These are phyloP conservation scores for Aechmea fasciata DNA, from an alignment of 176 grass and related monocot species.

Conservation along the genomic window DNA sequence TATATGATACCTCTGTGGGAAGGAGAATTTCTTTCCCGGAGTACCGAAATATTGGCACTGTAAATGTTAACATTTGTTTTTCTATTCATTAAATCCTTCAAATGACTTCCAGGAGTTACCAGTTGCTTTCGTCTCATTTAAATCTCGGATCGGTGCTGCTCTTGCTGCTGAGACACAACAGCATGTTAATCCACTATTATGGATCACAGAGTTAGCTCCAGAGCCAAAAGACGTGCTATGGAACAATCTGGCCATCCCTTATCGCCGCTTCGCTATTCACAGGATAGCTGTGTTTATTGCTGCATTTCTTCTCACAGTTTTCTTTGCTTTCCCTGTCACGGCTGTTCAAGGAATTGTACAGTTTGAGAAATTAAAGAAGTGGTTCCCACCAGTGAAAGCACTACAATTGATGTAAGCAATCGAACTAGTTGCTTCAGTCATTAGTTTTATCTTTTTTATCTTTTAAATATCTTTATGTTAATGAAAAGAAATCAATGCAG, in stretches of 20 bases:
- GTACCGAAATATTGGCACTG: no score
- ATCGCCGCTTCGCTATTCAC: conserved; percentile 34
- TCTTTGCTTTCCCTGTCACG: conserved; percentile 80
- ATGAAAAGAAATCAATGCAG: background rate
- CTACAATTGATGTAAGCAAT: conserved; percentile 67
- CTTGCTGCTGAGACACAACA: conserved; percentile 64
- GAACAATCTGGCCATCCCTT: conserved; percentile 57
- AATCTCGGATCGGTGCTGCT: conserved; percentile 55
- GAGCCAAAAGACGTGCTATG: conserved; percentile 69
- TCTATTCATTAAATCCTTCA: background rate
- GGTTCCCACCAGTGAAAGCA: conserved; percentile 75
- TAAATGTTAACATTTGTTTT: no score
- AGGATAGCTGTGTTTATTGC: conserved; percentile 42
- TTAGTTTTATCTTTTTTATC: background rate
- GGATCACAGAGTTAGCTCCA: conserved; percentile 58
- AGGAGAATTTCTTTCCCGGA: no score
- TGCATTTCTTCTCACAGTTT: conserved; percentile 54
- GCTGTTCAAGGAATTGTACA: conserved; percentile 86
- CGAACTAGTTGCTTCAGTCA: background rate
- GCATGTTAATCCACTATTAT: conserved; percentile 50
- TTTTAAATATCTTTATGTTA: background rate
- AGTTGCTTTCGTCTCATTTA: conserved; percentile 83
- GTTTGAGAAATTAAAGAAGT: conserved; percentile 68
- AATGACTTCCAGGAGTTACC: conserved; percentile 57
- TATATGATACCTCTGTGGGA: no score